These are phyloP conservation scores for Aspergillus pseudoterreus DNA, from an alignment of 2,329 filamentous ascomycete genomes.

Conservation along the genomic window DNA sequence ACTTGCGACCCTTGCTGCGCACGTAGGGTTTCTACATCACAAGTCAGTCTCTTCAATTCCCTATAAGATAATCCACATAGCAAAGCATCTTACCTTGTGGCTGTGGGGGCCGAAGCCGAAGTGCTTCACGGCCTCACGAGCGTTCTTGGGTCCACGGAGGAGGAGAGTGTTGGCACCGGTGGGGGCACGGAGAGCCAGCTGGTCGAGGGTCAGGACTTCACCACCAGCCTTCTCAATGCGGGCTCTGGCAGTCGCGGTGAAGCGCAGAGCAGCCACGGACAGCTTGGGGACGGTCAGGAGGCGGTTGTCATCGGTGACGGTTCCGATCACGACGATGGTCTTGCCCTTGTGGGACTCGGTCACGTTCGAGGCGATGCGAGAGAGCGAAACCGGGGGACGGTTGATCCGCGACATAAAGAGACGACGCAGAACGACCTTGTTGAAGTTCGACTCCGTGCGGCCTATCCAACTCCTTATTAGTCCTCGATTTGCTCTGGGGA, in stretches of 20 bases:
- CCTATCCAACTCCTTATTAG: slow-evolving; percentile 50
- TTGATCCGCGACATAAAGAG: slow-evolving; percentile 99
- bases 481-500: neutral
- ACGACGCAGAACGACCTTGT: slow-evolving; percentile 96
- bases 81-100: slow-evolving; percentile 69
- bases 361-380: slow-evolving; percentile 71
- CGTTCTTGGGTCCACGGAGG: slow-evolving; percentile 96
- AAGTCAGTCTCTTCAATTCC: slow-evolving; percentile 13
- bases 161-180: slow-evolving; percentile 97
- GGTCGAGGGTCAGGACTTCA: slow-evolving; percentile 92
- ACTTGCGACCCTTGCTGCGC: slow-evolving; percentile 99
- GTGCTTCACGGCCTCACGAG: slow-evolving; percentile 97
- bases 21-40: slow-evolving; percentile 82
- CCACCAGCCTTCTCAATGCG: slow-evolving; percentile 91
- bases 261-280: slow-evolving; percentile 88
- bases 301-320: slow-evolving; percentile 97
- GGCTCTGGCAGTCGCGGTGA: slow-evolving; percentile 93
- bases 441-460: slow-evolving; percentile 96
- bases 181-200: slow-evolving; percentile 90
- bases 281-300: slow-evolving; percentile 87
- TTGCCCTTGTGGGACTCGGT: slow-evolving; percentile 60
- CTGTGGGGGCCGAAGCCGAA: slow-evolving; percentile 98
- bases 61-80: neutral
- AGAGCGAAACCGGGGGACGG: slow-evolving; percentile 90
- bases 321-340: slow-evolving; percentile 91